Evolutionary conservation across 768 basidiomycete genomes (phyloP).

Genomic region (Rhizopogon salebrosus): DNA sequence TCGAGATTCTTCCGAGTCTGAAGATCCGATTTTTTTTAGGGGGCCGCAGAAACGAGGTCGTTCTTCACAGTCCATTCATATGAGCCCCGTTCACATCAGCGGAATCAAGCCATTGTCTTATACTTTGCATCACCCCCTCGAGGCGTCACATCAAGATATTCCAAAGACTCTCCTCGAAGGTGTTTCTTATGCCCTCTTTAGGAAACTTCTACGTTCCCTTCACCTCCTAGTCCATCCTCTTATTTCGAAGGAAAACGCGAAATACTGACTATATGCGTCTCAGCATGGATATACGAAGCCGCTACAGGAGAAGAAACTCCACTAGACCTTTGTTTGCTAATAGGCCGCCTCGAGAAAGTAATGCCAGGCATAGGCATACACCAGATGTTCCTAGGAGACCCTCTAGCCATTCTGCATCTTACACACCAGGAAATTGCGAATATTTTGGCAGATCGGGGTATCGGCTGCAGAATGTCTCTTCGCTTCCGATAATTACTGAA

Average conservation of each 20-base stretch:
- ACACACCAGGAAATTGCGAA: conserved; percentile 39
- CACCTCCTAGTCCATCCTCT: neutral
- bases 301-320: conserved; percentile 38
- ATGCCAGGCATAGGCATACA: conserved; percentile 14
- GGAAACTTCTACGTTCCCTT: neutral
- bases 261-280: conserved; percentile 6
- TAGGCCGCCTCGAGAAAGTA: conserved; percentile 34
- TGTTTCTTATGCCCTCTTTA: neutral
- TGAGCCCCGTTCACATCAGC: neutral
- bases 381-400: conserved; percentile 1
- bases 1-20: neutral
- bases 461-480: conserved; percentile 21
- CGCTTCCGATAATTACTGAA: conserved; percentile 19
- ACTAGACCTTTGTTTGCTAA: conserved; percentile 28
- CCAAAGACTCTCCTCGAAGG: neutral
- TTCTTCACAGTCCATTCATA: neutral
- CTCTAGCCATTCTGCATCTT: neutral
- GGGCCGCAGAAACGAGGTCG: neutral
- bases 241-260: neutral
- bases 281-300: conserved; percentile 40
- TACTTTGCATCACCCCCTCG: neutral
- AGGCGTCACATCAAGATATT: neutral
- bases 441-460: conserved; percentile 20
- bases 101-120: neutral
- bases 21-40: neutral